phyloP scores from a whole-genome alignment of 2,329 filamentous ascomycete genomes.

The Aotearoamyces nothofagi region DNA sequence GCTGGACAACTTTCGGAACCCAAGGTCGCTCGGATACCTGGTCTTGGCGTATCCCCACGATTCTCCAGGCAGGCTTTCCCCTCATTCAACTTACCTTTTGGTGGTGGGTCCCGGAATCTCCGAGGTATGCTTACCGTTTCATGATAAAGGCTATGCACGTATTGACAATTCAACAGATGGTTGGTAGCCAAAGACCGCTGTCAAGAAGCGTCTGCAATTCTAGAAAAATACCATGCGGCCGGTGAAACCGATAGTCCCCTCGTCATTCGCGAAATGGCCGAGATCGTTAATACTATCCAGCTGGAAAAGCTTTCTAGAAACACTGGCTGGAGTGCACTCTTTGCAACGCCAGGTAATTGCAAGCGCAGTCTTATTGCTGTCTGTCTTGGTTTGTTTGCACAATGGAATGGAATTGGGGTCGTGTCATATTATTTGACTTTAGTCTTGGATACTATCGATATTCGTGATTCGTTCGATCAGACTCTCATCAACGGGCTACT shows the following conservation, averaged over 20 bases:
- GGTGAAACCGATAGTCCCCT: slow-evolving; percentile 24
- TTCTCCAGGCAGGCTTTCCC: slow-evolving; percentile 8
- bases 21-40: slow-evolving; percentile 6
- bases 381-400: slow-evolving; percentile 3
- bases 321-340: slow-evolving; percentile 23
- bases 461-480: slow-evolving; percentile 8
- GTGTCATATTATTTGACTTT: slow-evolving; percentile 23
- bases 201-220: slow-evolving; percentile 18
- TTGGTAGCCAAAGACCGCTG: slow-evolving; percentile 18
- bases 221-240: slow-evolving; percentile 29
- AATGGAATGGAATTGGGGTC: slow-evolving; percentile 7
- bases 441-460: slow-evolving; percentile 13
- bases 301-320: slow-evolving; percentile 13
- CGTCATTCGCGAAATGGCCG: slow-evolving; percentile 18
- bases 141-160: too few relatives aligned
- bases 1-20: slow-evolving; percentile 26
- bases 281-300: slow-evolving; percentile 22
- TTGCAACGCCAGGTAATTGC: slow-evolving; percentile 6
- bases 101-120: slow-evolving; percentile 20
- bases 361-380: slow-evolving; percentile 4
- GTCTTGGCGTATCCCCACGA: slow-evolving; percentile 14
- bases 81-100: slow-evolving; percentile 5
- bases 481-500: slow-evolving; percentile 18
- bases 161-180: too few relatives aligned
- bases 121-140: too few relatives aligned